These are phyloP conservation scores for Schizophyllum commune DNA, from an alignment of 1,284 basidiomycete genomes.

Conservation along the genomic window DNA sequence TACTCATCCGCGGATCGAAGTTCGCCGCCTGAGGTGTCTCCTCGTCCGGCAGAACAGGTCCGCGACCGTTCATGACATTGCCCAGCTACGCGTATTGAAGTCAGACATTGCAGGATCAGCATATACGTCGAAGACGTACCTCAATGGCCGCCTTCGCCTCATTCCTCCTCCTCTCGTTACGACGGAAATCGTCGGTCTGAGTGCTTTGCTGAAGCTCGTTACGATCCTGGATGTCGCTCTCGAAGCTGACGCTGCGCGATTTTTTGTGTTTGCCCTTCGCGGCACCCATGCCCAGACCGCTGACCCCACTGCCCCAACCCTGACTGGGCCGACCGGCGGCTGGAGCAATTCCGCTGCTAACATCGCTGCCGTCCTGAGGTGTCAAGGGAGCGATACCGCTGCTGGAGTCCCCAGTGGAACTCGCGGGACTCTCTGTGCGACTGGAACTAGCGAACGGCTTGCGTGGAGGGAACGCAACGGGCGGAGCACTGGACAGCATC, in stretches of 20 bases:
- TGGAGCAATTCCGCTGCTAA: slow-evolving; percentile 24
- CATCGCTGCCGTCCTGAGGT: slow-evolving; percentile 66
- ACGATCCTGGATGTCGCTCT: slow-evolving; percentile 13
- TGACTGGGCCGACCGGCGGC: slow-evolving; percentile 8
- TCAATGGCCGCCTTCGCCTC: slow-evolving; percentile 76
- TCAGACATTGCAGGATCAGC: slow-evolving; percentile 6
- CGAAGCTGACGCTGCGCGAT: slow-evolving; percentile 53
- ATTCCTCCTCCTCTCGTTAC: slow-evolving; percentile 59
- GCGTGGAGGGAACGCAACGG: neutral
- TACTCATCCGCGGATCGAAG: neutral
- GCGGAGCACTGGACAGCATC: neutral
- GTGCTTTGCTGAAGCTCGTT: slow-evolving; percentile 20
- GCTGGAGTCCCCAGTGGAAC: slow-evolving; percentile 74
- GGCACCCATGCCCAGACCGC: slow-evolving; percentile 24
- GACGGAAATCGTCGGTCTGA: slow-evolving; percentile 38
- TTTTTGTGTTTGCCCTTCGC: slow-evolving; percentile 25
- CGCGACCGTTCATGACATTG: slow-evolving; percentile 70
- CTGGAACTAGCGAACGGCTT: slow-evolving; percentile 39
- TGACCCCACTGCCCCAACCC: slow-evolving; percentile 21
- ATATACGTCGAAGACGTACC: slow-evolving; percentile 34
- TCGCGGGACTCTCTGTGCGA: slow-evolving; percentile 58
- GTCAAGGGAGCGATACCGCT: slow-evolving; percentile 64
- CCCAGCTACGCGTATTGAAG: slow-evolving; percentile 47
- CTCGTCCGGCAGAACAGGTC: slow-evolving; percentile 48
- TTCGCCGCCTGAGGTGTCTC: neutral